Conservation (phyloP, 2,329 filamentous ascomycete species). For the Raffaelea arxii region DNA sequence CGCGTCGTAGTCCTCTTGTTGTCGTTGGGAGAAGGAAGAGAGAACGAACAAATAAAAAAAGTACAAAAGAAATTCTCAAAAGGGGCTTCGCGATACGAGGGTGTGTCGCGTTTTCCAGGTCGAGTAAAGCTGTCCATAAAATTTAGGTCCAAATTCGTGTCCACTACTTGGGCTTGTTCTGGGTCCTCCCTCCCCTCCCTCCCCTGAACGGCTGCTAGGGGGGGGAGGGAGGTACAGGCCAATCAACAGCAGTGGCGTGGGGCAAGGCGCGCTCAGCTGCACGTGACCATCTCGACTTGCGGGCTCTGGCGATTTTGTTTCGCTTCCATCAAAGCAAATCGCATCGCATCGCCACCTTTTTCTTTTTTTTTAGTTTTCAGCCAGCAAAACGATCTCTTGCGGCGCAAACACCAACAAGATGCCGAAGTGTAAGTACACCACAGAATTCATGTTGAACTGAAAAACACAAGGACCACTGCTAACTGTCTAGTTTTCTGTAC, state of each 20-base stretch:
- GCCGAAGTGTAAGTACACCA: constrained; percentile 80
- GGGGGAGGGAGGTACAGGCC: too few species aligned
- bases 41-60: background rate
- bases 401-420: constrained; percentile 40
- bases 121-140: background rate
- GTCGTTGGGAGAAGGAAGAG: background rate
- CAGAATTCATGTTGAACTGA: too few species aligned
- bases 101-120: background rate
- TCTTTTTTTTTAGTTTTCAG: too few species aligned
- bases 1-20: background rate
- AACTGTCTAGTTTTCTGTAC: constrained; percentile 14
- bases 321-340: too few species aligned
- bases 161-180: background rate
- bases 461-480: background rate
- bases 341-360: too few species aligned
- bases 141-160: background rate
- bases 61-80: background rate
- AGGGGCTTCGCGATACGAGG: background rate
- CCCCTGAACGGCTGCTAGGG: too few species aligned
- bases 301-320: too few species aligned
- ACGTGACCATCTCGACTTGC: too few species aligned
- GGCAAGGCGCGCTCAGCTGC: too few species aligned
- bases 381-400: background rate
- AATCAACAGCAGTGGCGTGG: too few species aligned
- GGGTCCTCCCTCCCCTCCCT: background rate